Base-by-base conservation (phyloP, 1,284 basidiomycete species). In the Sporisorium graminicola region DNA sequence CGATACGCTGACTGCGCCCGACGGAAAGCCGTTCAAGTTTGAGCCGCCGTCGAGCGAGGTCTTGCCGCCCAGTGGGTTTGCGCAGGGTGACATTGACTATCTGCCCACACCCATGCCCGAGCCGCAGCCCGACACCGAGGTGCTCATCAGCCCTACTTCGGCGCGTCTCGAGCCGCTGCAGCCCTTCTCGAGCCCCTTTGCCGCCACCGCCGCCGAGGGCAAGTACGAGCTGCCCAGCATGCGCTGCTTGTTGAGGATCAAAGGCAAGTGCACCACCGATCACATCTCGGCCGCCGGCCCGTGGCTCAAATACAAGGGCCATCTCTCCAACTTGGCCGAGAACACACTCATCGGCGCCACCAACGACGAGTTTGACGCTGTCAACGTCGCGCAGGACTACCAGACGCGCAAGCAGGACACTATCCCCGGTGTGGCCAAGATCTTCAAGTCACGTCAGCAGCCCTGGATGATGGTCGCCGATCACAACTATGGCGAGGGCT, bases 181-280 rank as follows among this genome's bases (percentile, higher is more conserved):
- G 83, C 94, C 97, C 3, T 99, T 99, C 86, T 75, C 87, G 3
- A 92, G 91, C 71, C 93, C 91, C 79, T 98, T 98, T 84, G 63
- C 68, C n/a, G 67, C 68, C 16, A 62, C 68, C n/a, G 70, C 73
- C 12, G 68, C 71, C 20, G 87, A 87, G 27, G 80, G 87, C 64
- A 86, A 87, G 50, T 87, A 92, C 58, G 97, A 99, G 88, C 89
- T 99, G 14, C 92, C 94, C 22, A 74, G 81, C 37, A 71, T 88
- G 59, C 74, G 84, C 80, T 94, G 96, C 65, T 86, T 99, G 59
- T 91, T 99, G 89, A 88, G 95, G 27, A 93, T 99, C 18, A 88
- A 93, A 77, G 97, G 97, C 52, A 99, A 99, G 88, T 99, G 96
- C 87, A 99, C 96, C 18, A 99, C 97, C 29, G 97, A 99, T 68